A percentile compares a stretch with the other conserved stretches of the same genome.
phyloP scores from a whole-genome alignment of 768 basidiomycete species.

The Leccinum ochraceum region DNA sequence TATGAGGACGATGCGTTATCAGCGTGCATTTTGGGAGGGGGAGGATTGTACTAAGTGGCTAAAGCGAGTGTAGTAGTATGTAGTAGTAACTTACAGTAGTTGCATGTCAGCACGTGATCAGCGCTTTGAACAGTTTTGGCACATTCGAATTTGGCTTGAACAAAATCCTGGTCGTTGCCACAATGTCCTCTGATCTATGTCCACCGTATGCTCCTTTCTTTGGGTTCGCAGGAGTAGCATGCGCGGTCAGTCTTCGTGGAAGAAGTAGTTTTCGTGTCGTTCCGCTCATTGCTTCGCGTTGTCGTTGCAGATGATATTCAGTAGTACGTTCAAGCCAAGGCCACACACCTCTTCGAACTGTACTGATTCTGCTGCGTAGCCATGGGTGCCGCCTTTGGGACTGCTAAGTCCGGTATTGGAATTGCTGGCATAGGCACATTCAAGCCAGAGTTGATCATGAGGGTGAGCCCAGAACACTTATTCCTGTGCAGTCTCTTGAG shows the following conservation, averaged over 20 bases:
- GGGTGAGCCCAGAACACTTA: slow-evolving; percentile 46
- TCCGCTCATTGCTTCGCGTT: slow-evolving; percentile 10
- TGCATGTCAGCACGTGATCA: slow-evolving; percentile 14
- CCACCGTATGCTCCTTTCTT: slow-evolving; percentile 98
- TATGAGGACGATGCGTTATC: no score
- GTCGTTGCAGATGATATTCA: slow-evolving; percentile 83
- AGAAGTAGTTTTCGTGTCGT: not conserved
- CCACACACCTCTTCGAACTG: slow-evolving; percentile 1
- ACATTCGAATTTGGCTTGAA: not conserved
- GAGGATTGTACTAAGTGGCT: no score
- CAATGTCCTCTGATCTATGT: slow-evolving; percentile 60
- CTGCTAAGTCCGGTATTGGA: slow-evolving; percentile 95
- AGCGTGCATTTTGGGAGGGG: no score
- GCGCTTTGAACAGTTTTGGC: not conserved
- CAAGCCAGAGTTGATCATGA: slow-evolving; percentile 98
- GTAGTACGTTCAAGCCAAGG: slow-evolving; percentile 63
- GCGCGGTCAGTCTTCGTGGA: slow-evolving; percentile 62
- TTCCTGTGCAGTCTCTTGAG: not conserved
- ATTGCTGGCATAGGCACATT: slow-evolving; percentile 94
- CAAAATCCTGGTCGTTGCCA: slow-evolving; percentile 2
- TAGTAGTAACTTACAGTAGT: no score
- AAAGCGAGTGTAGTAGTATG: no score
- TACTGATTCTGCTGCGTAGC: slow-evolving; percentile 46
- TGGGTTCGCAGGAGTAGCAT: slow-evolving; percentile 95
- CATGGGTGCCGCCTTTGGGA: slow-evolving; percentile 94